phyloP scores from a whole-genome alignment of 1,284 basidiomycete species.

The Marasmius oreades region DNA sequence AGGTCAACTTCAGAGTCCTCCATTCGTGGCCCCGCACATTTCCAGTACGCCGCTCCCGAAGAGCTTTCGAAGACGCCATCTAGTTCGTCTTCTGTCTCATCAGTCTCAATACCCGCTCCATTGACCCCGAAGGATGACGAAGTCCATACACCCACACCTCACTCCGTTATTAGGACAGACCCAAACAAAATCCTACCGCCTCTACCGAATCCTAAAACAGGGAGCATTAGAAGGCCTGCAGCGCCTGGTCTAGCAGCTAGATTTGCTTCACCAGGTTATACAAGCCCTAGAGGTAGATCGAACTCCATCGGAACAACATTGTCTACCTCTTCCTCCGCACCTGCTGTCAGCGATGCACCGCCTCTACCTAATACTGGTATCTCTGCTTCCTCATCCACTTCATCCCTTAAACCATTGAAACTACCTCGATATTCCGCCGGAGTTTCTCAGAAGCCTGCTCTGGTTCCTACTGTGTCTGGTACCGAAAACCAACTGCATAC shows the following conservation, averaged over 20 bases:
- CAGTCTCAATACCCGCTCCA: constrained; percentile 41
- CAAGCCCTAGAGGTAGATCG: background rate
- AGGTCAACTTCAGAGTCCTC: constrained; percentile 9
- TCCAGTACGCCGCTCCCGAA: constrained; percentile 15
- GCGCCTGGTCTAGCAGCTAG: background rate
- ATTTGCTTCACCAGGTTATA: background rate
- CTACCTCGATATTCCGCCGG: constrained; percentile 12
- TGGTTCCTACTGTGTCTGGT: constrained; percentile 34
- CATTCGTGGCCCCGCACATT: background rate
- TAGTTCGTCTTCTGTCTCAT: constrained; percentile 33
- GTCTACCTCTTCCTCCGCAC: background rate
- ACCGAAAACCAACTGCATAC: constrained; percentile 14
- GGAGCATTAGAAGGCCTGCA: constrained; percentile 14
- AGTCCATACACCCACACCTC: constrained; percentile 4
- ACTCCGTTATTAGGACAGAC: constrained; percentile 15
- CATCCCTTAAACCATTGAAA: constrained; percentile 21
- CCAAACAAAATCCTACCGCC: constrained; percentile 22
- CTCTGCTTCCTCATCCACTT: background rate
- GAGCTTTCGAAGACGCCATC: constrained; percentile 26
- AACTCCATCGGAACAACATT: background rate
- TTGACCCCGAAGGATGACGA: constrained; percentile 35
- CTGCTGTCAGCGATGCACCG: background rate
- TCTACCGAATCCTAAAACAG: constrained; percentile 18
- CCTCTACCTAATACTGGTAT: background rate
- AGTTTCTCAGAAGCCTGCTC: constrained; percentile 23